phyloP scores from a whole-genome alignment of 2,329 filamentous ascomycete species.

The Paecilomyces sp. region DNA sequence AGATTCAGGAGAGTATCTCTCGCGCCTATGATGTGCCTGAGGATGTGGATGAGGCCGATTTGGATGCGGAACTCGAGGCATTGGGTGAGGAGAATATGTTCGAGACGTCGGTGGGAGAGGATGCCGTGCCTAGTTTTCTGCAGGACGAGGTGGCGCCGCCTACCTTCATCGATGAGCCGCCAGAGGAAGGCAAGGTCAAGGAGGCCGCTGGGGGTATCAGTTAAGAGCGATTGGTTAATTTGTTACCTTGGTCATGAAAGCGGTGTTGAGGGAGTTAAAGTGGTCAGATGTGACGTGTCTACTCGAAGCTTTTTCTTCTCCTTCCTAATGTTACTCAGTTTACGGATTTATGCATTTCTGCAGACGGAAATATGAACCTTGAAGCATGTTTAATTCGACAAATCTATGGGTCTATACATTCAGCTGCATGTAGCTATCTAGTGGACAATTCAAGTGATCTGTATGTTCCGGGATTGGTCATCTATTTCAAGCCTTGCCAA shows the following conservation, averaged over 20 bases:
- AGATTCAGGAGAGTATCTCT: slow-evolving; percentile 92
- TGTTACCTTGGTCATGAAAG: neutral
- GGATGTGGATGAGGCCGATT: slow-evolving; percentile 91
- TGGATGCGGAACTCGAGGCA: slow-evolving; percentile 94
- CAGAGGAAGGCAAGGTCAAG: slow-evolving; percentile 69
- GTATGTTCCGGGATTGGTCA: neutral
- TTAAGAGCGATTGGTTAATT: slow-evolving; percentile 3
- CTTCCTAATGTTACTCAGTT: neutral
- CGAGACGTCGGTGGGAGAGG: slow-evolving; percentile 58
- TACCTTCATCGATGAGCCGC: slow-evolving; percentile 89
- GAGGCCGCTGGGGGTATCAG: slow-evolving; percentile 56
- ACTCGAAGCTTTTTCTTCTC: neutral
- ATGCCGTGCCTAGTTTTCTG: slow-evolving; percentile 73
- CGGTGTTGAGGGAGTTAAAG: neutral
- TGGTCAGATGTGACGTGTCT: neutral
- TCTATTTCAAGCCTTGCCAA: slow-evolving; percentile 41
- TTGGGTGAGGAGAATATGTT: slow-evolving; percentile 90
- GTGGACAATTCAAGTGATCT: neutral
- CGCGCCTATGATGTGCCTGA: slow-evolving; percentile 92
- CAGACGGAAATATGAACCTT: neutral
- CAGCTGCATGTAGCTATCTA: neutral
- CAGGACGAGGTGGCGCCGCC: slow-evolving; percentile 76
- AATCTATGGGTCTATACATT: neutral
- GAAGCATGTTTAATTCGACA: neutral
- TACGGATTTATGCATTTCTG: neutral